A percentile compares a stretch with the other conserved stretches of the same genome.
Conservation (phyloP, 441 rosid species). For the Iberis amara region DNA sequence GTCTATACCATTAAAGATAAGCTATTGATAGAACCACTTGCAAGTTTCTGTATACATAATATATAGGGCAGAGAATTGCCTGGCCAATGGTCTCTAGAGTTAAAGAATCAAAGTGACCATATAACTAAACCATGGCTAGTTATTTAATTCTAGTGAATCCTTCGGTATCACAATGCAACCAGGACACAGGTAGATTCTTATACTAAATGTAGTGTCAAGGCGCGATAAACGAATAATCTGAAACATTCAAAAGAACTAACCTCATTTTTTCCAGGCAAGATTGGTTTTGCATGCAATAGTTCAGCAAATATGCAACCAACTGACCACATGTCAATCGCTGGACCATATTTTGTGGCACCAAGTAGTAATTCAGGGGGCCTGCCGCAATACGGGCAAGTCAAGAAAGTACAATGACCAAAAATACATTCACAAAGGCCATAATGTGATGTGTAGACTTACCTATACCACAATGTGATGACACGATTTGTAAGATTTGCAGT, state of each 20-base stretch:
- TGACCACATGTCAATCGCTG: constrained; percentile 99
- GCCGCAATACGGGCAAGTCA: background rate
- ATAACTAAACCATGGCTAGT: background rate
- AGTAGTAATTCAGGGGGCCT: constrained; percentile 97
- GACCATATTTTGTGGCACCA: constrained; percentile 95
- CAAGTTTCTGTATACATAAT: background rate
- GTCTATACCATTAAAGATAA: background rate
- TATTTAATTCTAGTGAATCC: background rate
- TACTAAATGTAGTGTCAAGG: too few species aligned
- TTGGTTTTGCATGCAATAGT: constrained; percentile 81
- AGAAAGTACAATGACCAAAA: too few species aligned
- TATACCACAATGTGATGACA: constrained; percentile 77
- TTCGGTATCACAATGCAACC: background rate
- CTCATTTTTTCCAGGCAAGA: constrained; percentile 90
- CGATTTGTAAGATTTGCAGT: constrained; percentile 78
- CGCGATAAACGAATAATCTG: too few species aligned
- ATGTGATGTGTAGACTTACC: background rate
- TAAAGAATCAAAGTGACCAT: constrained; percentile 6
- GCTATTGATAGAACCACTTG: constrained; percentile 1
- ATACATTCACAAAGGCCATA: too few species aligned
- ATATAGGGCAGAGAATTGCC: background rate
- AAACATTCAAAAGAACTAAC: constrained; percentile 26
- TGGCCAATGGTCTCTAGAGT: constrained; percentile 6
- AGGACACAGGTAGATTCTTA: background rate
- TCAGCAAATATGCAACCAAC: constrained; percentile 98